Evolutionary conservation across 2,329 filamentous ascomycete genomes (phyloP), one percentile per base, ranked within the genome.

Genomic region (Sporothrix variecibatus): DNA sequence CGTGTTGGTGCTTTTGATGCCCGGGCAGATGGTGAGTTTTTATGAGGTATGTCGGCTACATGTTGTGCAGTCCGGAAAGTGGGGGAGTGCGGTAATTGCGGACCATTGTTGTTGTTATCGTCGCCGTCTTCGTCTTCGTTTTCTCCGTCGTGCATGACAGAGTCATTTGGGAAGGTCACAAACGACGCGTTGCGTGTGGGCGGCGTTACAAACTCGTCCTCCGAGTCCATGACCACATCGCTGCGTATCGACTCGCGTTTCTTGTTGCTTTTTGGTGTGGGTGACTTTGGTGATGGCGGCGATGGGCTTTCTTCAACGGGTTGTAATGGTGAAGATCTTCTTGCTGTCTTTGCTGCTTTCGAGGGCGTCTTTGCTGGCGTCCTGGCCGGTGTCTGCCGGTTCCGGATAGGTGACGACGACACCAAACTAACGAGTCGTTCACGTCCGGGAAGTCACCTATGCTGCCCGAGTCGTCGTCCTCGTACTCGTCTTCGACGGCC

Each of bases 361-460:
- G 34, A 34, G 34, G 62, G 28, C 2, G 65, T 38, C 26, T 49
- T 40, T 69, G 26, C 11, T 3, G 51, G 38, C 6, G 73, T 31
- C 1, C 12, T 67, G 5, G 64, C 2, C 72, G 43, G 70, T 9
- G 72, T 65, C 5, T 46, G 62, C 5, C 73, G 72, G 46, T 72
- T 65, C 67, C 75, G 78, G 65, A 78, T 80, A 34, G 79, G 78
- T 15, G 80, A 82, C 11, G 80, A 81, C 67, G 83, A 84, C 38
- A 83, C 85, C 12, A 85, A 79, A 46, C 81, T 79, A 5, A 83
- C 76, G 43, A 84, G 67, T 88, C 83, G 75, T 86, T 84, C 8
- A 90, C 85, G 75, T 90, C 87, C 0, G 86, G 87, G 64, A 88
- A 90, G 23, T 86, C 84, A 46, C 85, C 84, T 17, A 85, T 79